Conservation (phyloP, 176 grass and related monocot genomes). For the Urochloa ruziziensis region DNA sequence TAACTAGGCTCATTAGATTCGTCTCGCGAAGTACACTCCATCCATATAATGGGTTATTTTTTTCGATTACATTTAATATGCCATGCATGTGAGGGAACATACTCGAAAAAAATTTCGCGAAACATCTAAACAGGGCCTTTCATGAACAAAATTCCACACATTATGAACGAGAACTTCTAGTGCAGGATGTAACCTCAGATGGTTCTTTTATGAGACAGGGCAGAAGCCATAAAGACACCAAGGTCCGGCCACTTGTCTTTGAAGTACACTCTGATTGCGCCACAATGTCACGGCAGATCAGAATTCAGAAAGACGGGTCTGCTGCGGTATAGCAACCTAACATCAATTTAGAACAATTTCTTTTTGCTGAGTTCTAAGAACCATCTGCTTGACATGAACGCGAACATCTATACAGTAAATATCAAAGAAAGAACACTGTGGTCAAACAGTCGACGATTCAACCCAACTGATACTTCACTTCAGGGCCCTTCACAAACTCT, state of each 20-base stretch:
- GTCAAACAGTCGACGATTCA: not conserved
- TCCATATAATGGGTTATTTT: too few relatives aligned
- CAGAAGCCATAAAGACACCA: not conserved
- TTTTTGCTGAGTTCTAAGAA: not conserved
- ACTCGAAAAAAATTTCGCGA: too few relatives aligned
- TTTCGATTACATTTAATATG: too few relatives aligned
- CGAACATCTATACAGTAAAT: not conserved
- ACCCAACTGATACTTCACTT: constrained; percentile 16
- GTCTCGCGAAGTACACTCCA: too few relatives aligned
- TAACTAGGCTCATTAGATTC: too few relatives aligned
- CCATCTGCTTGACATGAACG: not conserved
- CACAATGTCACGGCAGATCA: not conserved
- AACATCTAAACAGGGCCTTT: too few relatives aligned
- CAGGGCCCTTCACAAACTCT: not conserved
- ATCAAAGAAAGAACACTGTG: not conserved
- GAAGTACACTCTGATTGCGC: not conserved
- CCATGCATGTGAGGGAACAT: too few relatives aligned
- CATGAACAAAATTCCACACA: too few relatives aligned
- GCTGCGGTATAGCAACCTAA: not conserved
- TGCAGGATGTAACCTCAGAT: not conserved
- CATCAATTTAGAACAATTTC: not conserved
- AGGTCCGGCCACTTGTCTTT: not conserved
- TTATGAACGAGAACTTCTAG: too few relatives aligned
- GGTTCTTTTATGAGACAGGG: not conserved
- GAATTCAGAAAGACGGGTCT: not conserved